Percentiles rank a stretch among this genome's conserved stretches.
phyloP scores from a whole-genome alignment of 805 yeast species.

The Candida methanosorbosa region DNA sequence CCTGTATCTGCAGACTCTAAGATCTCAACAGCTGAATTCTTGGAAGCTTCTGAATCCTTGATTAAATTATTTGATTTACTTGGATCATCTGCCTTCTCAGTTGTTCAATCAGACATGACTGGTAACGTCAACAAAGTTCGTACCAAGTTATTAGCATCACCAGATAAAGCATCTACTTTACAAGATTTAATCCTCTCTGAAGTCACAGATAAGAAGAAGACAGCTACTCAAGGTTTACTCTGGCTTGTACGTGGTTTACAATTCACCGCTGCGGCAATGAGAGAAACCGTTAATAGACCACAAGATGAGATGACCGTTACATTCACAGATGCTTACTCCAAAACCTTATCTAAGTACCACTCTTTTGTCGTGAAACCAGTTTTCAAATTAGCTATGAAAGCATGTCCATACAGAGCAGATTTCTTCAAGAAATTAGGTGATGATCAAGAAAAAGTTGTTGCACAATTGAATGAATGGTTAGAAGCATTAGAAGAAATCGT shows the following conservation, averaged over 20 bases:
- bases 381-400: constrained; percentile 90
- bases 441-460: constrained; percentile 57
- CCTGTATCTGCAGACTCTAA: constrained; percentile 49
- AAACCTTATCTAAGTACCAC: constrained; percentile 76
- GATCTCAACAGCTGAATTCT: constrained; percentile 65
- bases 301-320: constrained; percentile 60
- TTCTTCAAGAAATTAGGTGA: constrained; percentile 77
- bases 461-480: constrained; percentile 67
- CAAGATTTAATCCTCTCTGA: constrained; percentile 74
- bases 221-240: constrained; percentile 83
- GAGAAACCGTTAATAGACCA: constrained; percentile 64
- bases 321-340: constrained; percentile 76
- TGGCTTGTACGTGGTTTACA: constrained; percentile 84
- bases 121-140: constrained; percentile 79
- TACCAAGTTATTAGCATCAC: constrained; percentile 54
- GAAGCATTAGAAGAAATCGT: constrained; percentile 70
- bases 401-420: constrained; percentile 85
- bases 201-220: constrained; percentile 55
- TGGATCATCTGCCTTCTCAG: constrained; percentile 77
- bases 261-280: constrained; percentile 85
- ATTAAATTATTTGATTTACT: constrained; percentile 76
- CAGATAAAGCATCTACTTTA: constrained; percentile 55
- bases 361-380: constrained; percentile 76
- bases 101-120: constrained; percentile 80
- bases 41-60: constrained; percentile 77